Evolutionary conservation across 1,284 basidiomycete species (phyloP).

Genomic region (Rhizopogon hawkerae): DNA sequence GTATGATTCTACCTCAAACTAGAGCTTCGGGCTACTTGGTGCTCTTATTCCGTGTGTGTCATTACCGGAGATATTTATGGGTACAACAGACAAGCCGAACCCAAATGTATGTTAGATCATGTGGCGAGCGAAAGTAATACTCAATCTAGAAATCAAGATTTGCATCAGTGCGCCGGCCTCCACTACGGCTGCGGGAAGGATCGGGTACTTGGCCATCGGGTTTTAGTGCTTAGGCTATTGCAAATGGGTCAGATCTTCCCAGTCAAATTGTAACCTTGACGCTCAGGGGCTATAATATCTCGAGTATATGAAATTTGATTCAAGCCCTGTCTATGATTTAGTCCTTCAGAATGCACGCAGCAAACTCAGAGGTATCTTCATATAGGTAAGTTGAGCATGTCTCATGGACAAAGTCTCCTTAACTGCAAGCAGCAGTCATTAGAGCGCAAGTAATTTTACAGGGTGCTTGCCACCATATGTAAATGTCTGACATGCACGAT

Average conservation of each 20-base stretch:
- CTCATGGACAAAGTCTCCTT: conserved; percentile 47
- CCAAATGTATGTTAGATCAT: neutral
- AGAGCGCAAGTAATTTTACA: conserved; percentile 49
- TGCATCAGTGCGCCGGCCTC: conserved; percentile 55
- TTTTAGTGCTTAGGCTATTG: conserved; percentile 39
- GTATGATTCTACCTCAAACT: no score
- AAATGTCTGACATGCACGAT: conserved; percentile 39
- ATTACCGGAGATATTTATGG: conserved; percentile 46
- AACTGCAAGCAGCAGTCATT: conserved; percentile 42
- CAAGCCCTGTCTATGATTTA: neutral
- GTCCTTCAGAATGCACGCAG: no score
- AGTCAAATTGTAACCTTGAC: conserved; percentile 61
- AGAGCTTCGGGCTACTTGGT: no score
- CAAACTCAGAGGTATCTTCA: conserved; percentile 41
- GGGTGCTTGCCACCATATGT: conserved; percentile 2
- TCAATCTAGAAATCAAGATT: conserved; percentile 36
- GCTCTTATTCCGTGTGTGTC: no score
- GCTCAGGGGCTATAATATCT: conserved; percentile 57
- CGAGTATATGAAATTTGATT: conserved; percentile 44
- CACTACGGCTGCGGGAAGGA: conserved; percentile 41
- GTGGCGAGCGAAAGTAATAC: neutral
- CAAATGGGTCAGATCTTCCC: conserved; percentile 56
- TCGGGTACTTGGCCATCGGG: conserved; percentile 41
- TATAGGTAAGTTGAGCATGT: conserved; percentile 55
- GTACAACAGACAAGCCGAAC: conserved; percentile 23